phyloP scores from a whole-genome alignment of 2,329 filamentous ascomycete species.

The Beauveria asiatica region DNA sequence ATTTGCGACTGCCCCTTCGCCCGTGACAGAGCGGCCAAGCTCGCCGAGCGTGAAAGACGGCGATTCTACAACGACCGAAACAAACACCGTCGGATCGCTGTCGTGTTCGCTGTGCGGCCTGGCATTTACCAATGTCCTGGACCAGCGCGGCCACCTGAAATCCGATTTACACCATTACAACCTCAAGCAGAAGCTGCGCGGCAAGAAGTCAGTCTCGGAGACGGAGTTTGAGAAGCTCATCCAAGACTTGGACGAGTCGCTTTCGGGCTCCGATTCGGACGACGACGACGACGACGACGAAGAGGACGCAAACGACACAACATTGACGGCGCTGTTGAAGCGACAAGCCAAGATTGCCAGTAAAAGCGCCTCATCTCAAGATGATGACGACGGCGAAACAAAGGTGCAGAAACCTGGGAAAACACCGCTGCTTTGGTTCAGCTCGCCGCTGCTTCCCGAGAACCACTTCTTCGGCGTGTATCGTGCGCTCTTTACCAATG shows the following conservation, averaged over 20 bases:
- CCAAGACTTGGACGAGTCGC: conserved; percentile 78
- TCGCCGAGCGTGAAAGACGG: conserved; percentile 19
- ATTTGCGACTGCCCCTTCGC: conserved; percentile 15
- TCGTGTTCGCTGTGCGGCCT: conserved; percentile 75
- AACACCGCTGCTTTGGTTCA: conserved; percentile 78
- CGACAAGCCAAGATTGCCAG: conserved; percentile 69
- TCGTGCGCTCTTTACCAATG: conserved; percentile 64
- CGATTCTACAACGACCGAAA: conserved; percentile 17
- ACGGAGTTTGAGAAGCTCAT: conserved; percentile 79
- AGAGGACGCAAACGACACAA: conserved; percentile 54
- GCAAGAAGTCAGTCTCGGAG: conserved; percentile 64
- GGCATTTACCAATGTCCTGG: conserved; percentile 61
- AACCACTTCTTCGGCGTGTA: conserved; percentile 84
- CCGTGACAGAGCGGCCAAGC: conserved; percentile 17
- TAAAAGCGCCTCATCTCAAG: conserved; percentile 37
- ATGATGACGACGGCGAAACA: conserved; percentile 40
- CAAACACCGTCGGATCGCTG: conserved; percentile 49
- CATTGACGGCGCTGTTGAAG: conserved; percentile 68
- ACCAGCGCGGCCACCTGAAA: conserved; percentile 78
- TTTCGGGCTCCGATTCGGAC: conserved; percentile 77
- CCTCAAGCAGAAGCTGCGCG: conserved; percentile 80
- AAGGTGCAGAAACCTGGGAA: conserved; percentile 52
- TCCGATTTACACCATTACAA: conserved; percentile 94
- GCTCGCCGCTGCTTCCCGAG: conserved; percentile 62
- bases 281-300: conserved; percentile 64